Evolutionary conservation across 768 basidiomycete genomes (phyloP), one percentile per base, ranked within the genome.

Genomic region (Lactarius tabidus): DNA sequence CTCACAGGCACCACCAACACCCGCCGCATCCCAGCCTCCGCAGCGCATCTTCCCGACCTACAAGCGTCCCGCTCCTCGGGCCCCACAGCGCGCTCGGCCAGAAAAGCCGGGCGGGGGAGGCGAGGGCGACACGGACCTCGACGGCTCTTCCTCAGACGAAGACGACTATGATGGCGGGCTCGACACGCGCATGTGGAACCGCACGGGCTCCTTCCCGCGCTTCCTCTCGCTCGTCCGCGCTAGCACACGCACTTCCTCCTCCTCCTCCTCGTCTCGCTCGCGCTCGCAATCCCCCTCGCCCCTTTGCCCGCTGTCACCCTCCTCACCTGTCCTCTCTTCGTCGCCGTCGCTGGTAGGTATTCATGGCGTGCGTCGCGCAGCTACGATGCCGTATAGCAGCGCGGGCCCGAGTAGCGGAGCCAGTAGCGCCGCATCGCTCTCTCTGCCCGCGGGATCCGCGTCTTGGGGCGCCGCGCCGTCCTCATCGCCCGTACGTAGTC

Each of bases 161-260:
- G 67, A 68, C 10, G 59, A 59, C 39, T 62, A 53, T 59, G 69
- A 68, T 36, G 67, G 67, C 31, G 69, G 69, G 33, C 67, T 70
- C 53, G 63, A 70, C 65, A 67, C 72, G 56, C 70, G 65, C 38
- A 61, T 60, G 1, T 76, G 75, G 75, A 76, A 76, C 67, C 60
- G 58, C 18, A 56, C 35, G 2, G 66, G 64, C 52, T 71, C 73
- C 10, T 76, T 75, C 66, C 29, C 56, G 51, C 71, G 68, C 17
- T 75, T 75, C 67, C 71, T 76, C 56, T 31, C 60, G 45, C 71
- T 65, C 36, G 65, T 73, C 59, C 72, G 63, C 28, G 60, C 60
- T 18, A 15, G 38, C 28, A 66, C 29, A 39, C 48, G 18, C 68
- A 70, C 55, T 66, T 70, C 39, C 66, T 66, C 35, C 59, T 70